phyloP scores from a whole-genome alignment of 345 rosid genomes.

The Aegle marmelos region DNA sequence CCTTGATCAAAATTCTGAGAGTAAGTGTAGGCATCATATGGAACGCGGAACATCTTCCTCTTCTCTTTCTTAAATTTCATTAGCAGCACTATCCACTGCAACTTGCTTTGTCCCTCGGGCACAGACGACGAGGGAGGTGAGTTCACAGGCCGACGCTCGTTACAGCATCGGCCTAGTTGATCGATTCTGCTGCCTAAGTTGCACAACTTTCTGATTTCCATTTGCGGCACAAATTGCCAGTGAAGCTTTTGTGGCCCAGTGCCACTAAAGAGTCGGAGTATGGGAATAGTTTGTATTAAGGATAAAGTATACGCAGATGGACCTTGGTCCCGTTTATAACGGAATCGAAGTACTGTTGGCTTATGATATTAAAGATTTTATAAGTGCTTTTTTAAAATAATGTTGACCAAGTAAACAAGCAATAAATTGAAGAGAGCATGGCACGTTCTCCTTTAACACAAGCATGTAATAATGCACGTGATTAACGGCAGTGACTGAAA shows the following conservation, averaged over 20 bases:
- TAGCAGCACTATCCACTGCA: slow-evolving; percentile 35
- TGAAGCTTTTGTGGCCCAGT: neutral
- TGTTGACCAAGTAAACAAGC: too few relatives aligned
- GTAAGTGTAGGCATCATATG: slow-evolving; percentile 38
- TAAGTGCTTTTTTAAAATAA: too few relatives aligned
- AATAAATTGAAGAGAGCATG: too few relatives aligned
- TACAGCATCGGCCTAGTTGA: neutral
- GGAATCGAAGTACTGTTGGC: too few relatives aligned
- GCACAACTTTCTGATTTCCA: slow-evolving; percentile 28
- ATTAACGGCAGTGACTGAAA: neutral
- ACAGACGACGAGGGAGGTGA: neutral
- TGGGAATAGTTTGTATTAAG: neutral
- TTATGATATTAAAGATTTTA: too few relatives aligned
- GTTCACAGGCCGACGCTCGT: neutral
- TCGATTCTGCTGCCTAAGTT: slow-evolving; percentile 1
- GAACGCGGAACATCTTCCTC: slow-evolving; percentile 25
- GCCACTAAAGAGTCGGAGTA: neutral
- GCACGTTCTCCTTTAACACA: neutral
- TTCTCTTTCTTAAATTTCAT: slow-evolving; percentile 35
- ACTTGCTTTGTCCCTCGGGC: slow-evolving; percentile 16
- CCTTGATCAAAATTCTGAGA: slow-evolving; percentile 53
- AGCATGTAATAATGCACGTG: slow-evolving; percentile 4
- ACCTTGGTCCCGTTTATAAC: neutral
- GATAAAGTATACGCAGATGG: neutral
- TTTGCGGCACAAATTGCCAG: neutral